Percentiles rank a stretch among this genome's conserved stretches.
phyloP scores from a whole-genome alignment of 2,329 filamentous ascomycete genomes.

The Diaporthe vexans region DNA sequence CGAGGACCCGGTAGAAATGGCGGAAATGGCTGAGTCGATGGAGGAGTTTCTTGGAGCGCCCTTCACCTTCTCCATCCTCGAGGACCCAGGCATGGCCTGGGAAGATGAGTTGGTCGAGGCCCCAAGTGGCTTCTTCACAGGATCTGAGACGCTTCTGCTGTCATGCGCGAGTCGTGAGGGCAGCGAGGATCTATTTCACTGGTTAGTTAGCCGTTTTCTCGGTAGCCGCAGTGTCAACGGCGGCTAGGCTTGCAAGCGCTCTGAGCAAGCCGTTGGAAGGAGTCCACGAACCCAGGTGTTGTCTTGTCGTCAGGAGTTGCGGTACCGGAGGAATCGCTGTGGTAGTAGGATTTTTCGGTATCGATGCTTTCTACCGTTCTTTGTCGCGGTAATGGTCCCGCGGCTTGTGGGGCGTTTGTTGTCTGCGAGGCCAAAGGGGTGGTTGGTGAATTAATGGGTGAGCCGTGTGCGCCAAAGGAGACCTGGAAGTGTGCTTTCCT shows the following conservation, averaged over 20 bases:
- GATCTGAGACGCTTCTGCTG: slow-evolving; percentile 59
- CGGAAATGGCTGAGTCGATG: slow-evolving; percentile 93
- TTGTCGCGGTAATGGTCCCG: slow-evolving; percentile 45
- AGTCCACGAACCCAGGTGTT: slow-evolving; percentile 49
- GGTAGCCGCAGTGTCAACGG: slow-evolving; percentile 14
- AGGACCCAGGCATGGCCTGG: slow-evolving; percentile 62
- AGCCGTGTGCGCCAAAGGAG: slow-evolving; percentile 47
- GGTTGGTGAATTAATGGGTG: slow-evolving; percentile 43
- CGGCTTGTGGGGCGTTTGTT: slow-evolving; percentile 25
- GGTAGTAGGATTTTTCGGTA: slow-evolving; percentile 53
- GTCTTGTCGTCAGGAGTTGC: slow-evolving; percentile 50
- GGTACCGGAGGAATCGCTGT: slow-evolving; percentile 54
- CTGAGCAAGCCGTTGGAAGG: slow-evolving; percentile 34
- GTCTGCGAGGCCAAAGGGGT: slow-evolving; percentile 45
- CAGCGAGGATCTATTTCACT: slow-evolving; percentile 47
- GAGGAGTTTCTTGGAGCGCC: slow-evolving; percentile 80
- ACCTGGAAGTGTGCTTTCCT: slow-evolving; percentile 52
- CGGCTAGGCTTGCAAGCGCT: background rate
- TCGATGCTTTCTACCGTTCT: slow-evolving; percentile 38
- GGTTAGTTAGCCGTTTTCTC: slow-evolving; percentile 11
- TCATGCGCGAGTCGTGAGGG: slow-evolving; percentile 62
- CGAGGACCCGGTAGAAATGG: slow-evolving; percentile 73
- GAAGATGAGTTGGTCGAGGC: slow-evolving; percentile 56
- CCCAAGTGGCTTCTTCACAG: slow-evolving; percentile 58
- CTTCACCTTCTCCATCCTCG: slow-evolving; percentile 57